Base-by-base conservation (phyloP, 768 basidiomycete species). In the Pleurotus pulmonarius region DNA sequence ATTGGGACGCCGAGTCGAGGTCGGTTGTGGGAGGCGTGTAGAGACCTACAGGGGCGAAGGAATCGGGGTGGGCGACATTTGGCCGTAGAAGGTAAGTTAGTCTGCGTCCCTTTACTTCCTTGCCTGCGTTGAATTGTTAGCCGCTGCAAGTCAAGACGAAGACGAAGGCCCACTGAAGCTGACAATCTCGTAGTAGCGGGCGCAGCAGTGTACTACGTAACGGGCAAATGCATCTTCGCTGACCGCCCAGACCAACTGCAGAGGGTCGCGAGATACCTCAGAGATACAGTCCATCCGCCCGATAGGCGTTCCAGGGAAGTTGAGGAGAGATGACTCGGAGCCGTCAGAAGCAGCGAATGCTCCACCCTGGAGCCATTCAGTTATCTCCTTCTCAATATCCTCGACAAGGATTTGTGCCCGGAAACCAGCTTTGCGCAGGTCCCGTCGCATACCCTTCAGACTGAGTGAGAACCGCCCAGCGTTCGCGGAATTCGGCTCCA, bases 11-110 rank as follows among this genome's bases (percentile, higher is more conserved):
- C 48, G 75, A 75, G 57, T 85, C 82, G 37, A 83, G 64, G 63
- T 91, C 91, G 1, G 88, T 91, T 7, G 76, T 69, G 3, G 90
- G 88, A 5, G 91, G 90, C 1, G 90, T 92, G 58, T 86, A 83
- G 40, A 91, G 68, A 5, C 67, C 64, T 4, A 69, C 64, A 15
- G 69, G 62, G 1, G 76, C 74, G 34, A 65, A 64, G 26, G 74
- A 77, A 63, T 84, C 83, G 0, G 86, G 86, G 13, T 82, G 82
- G 18, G 80, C 78, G 52, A 83, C 78, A 60, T 91, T 89, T 3
- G 92, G 92, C 37, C 92, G 84, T 20, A 94, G 78, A 49, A 94
- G 82, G 68, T 91, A 86, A 3, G 91, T 92, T 34, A 91, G 73
- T 16, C 91, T 85, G 44, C 76, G 68, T 0, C 83, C 83, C 1